Percentiles rank a stretch among this genome's conserved stretches.
phyloP scores from a whole-genome alignment of 2,329 filamentous ascomycete species.

The Clarireedia homoeocarpa region DNA sequence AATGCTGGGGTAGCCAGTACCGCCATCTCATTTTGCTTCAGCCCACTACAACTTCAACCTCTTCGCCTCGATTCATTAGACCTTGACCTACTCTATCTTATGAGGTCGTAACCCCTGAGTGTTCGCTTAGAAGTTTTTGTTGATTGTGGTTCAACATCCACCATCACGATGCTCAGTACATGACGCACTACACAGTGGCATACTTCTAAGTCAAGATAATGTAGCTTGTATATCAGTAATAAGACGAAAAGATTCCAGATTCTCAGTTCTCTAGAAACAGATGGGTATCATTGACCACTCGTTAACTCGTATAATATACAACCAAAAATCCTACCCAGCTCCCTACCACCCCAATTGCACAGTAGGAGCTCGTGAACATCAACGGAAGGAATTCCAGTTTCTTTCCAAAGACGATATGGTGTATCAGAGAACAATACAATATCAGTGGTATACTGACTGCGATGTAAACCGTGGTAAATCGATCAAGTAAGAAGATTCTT shows the following conservation, averaged over 20 bases:
- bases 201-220: too few species aligned
- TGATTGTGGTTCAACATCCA: not conserved
- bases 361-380: conserved; percentile 96
- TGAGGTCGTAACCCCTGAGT: not conserved
- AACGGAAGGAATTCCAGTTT: conserved; percentile 84
- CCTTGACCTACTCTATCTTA: not conserved
- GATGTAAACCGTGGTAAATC: conserved; percentile 85
- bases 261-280: not conserved
- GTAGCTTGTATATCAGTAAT: not conserved
- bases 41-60: not conserved
- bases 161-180: not conserved
- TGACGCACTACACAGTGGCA: not conserved
- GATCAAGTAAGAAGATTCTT: conserved; percentile 84
- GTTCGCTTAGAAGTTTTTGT: not conserved
- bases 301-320: conserved; percentile 62
- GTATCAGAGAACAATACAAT: conserved; percentile 77
- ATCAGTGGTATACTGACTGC: conserved; percentile 83
- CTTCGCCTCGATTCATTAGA: not conserved
- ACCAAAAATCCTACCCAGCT: conserved; percentile 95
- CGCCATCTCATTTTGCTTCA: not conserved
- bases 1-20: not conserved
- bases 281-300: conserved; percentile 15
- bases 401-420: conserved; percentile 75
- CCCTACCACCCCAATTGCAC: conserved; percentile 85
- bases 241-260: not conserved